Base-by-base conservation (phyloP, 2,329 filamentous ascomycete genomes). In the Aspergillus hiratsukae region DNA sequence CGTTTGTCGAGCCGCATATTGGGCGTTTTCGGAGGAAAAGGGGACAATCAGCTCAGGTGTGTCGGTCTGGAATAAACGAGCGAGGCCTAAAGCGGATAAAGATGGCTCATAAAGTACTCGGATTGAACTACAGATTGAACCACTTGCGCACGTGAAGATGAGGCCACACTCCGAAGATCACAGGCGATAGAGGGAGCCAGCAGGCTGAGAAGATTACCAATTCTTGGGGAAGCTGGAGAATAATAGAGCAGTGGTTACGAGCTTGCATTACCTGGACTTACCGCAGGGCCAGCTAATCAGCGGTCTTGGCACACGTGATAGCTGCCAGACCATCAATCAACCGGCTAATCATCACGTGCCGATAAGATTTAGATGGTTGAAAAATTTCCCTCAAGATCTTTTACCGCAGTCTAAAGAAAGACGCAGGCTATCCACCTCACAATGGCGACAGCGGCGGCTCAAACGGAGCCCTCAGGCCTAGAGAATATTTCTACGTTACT, bases 1-100 rank as follows among this genome's bases (percentile, higher is more conserved):
- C 64, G 69, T 58, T 65, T 66, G 58, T 63, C 64, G 56, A 69
- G 67, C 65, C 69, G 66, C 74, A 76, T 76, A 51, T 65, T 72
- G 66, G 57, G 56, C 52, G 61, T 63, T 46, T 61, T 48, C 59
- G 31, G 48, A 57, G 43, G 49, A 49, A 55, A 55, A 54, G 54
- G 41, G 57, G 48, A 41, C 52, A 51, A 53, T 59, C 60, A 55
- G 64, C 56, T 66, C 55, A 58, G 53, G 52, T 51, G 49, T 31
- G 60, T 51, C 46, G 5, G 29, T 28, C 17, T 51, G 23, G 17
- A 40, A 29, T 28, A 51, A 21, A 35, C 29, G 49, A 29, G 23
- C 10, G 19, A 37, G 21, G 29, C 29, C 10, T 51, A 51, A 31
- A 28, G 28, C 21, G 31, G 49, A 21, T 21, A 23, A 29, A 23